Conservation (phyloP, 2,329 filamentous ascomycete genomes). For the Cladosporium sp. region DNA sequence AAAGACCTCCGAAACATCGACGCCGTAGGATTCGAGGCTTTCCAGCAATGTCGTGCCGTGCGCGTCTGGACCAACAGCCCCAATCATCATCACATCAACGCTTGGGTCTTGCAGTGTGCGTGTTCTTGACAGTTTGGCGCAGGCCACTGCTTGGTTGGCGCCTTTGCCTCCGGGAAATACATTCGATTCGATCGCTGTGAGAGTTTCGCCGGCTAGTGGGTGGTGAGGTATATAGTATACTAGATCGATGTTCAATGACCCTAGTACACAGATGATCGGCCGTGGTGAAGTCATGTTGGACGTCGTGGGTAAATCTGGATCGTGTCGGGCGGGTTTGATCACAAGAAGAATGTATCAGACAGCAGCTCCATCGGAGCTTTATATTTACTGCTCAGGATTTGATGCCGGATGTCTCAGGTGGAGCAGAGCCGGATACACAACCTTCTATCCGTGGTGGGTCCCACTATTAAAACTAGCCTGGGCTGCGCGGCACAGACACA, state of each 20-base stretch:
- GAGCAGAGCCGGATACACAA: not conserved
- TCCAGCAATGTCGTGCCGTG: not conserved
- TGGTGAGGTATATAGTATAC: conserved; percentile 68
- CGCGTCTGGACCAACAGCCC: not conserved
- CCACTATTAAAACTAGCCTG: not conserved
- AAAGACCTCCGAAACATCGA: not conserved
- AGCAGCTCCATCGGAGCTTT: not conserved
- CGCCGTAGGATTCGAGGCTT: not conserved
- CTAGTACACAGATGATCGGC: conserved; percentile 73
- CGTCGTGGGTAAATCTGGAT: not conserved
- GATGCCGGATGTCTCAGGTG: not conserved
- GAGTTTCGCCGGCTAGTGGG: conserved; percentile 85
- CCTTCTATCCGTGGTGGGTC: not conserved
- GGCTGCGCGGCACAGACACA: not conserved
- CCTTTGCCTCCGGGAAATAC: conserved; percentile 89
- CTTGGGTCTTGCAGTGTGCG: not conserved
- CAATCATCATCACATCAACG: not conserved
- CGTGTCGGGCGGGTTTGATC: not conserved
- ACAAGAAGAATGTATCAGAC: not conserved
- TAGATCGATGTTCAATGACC: conserved; percentile 84
- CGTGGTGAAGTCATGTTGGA: not conserved
- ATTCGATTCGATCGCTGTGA: conserved; percentile 74
- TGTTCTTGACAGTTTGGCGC: conserved; percentile 30
- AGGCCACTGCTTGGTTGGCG: conserved; percentile 79
- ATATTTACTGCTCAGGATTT: not conserved